Base-by-base conservation (phyloP, 169 alveolate genomes). In the Neospora caninum region DNA sequence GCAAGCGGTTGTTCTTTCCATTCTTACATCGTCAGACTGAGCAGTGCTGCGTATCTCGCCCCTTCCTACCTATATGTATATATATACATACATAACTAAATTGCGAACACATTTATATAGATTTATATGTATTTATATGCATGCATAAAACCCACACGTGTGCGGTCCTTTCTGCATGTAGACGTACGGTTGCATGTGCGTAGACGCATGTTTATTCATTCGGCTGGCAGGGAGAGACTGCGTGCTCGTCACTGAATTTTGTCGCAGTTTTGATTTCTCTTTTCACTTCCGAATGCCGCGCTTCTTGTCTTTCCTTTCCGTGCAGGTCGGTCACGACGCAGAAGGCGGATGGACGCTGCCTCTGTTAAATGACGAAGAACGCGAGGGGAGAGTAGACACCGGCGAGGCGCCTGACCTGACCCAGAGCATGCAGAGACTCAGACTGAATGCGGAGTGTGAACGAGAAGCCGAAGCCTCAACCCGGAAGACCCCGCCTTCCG, bases 271-370 rank as follows among this genome's bases (percentile, higher is more conserved):
- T n/a, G 13, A 16, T 80, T 38, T 38, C 49, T 80, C 31, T 80
- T 34, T 38, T 31, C 58, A 7, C 58, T 4, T 49, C 58, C 13
- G 58, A 49, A 49, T 7, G 31, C 2, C 7, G 25, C n/a, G 38
- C 45, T 1, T n/a, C 49, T 36, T 16, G 10, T 22, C 38, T n/a
- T 22, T 69, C 41, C 27, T 69, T 69, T n/a, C 27, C 27, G 9
- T 34, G 36, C 25, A 82, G 89, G 89, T 43, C 54, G 89, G 54
- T 0, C 41, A 42, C 67, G 89, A 82, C 34, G 89, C 38, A 38
- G 89, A 82, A 9, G 89, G 89, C 0, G 89, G 64, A 20, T 82
- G 89, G 89, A 38, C 39, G 89, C 25, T 82, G 89, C 89, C 89
- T 18, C 89, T 82, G 69, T 67, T 82, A 20, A 27, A 31, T 34